phyloP scores from a whole-genome alignment of 208 protist genomes.

The Strigomonas galati region DNA sequence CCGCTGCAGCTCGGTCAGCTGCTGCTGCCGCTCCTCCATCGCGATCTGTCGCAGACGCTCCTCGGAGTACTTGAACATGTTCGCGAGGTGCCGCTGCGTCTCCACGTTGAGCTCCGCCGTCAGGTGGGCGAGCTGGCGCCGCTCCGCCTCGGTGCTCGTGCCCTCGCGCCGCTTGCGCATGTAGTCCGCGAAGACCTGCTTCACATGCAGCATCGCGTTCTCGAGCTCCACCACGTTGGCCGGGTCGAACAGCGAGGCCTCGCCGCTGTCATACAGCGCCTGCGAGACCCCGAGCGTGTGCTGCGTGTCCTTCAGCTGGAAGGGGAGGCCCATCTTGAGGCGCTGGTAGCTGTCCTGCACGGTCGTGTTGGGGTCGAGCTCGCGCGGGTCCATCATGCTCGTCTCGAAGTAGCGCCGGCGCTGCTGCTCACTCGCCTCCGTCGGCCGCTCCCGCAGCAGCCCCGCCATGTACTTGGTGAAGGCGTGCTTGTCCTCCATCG shows the following conservation, averaged over 20 bases:
- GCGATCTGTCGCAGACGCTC: constrained; percentile 41
- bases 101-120: constrained; percentile 69
- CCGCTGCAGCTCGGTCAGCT: constrained; percentile 53
- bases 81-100: constrained; percentile 71
- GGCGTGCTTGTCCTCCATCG: constrained; percentile 72
- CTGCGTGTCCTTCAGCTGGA: constrained; percentile 69
- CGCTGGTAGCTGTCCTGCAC: constrained; percentile 74
- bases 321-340: constrained; percentile 73
- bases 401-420: constrained; percentile 85
- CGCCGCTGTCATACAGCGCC: constrained; percentile 65
- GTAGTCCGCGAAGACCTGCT: constrained; percentile 88
- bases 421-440: constrained; percentile 79
- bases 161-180: constrained; percentile 66
- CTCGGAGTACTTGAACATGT: constrained; percentile 81
- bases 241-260: constrained; percentile 71
- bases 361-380: constrained; percentile 49
- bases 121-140: constrained; percentile 68
- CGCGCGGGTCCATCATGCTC: constrained; percentile 68
- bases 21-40: constrained; percentile 44
- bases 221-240: constrained; percentile 63
- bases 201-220: constrained; percentile 77
- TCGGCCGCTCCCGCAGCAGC: constrained; percentile 54
- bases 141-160: constrained; percentile 70
- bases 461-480: constrained; percentile 74
- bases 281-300: constrained; percentile 71